Evolutionary conservation across 441 rosid species (phyloP).

Genomic region (Lagerstroemia fauriei): DNA sequence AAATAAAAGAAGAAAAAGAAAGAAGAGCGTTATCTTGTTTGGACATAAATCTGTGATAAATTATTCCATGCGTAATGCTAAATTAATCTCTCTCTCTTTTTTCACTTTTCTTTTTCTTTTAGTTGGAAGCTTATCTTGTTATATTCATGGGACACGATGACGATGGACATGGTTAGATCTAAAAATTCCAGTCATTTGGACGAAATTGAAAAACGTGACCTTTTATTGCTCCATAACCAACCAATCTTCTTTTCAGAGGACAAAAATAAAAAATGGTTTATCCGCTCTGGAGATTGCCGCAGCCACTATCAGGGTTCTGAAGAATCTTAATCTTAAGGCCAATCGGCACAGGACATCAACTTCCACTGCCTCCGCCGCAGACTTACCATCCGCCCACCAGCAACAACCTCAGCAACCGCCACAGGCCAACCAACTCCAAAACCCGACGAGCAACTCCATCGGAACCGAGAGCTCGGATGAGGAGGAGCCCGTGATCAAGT

Average conservation of each 20-base stretch:
- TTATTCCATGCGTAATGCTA: too few relatives aligned
- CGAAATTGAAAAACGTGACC: too few relatives aligned
- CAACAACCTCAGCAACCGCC: conserved; percentile 29
- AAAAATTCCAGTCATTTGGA: too few relatives aligned
- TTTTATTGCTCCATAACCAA: neutral
- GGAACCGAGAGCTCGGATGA: conserved; percentile 22
- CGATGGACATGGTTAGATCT: too few relatives aligned
- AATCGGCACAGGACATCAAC: conserved; percentile 33
- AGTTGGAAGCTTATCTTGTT: too few relatives aligned
- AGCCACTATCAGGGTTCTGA: too few relatives aligned
- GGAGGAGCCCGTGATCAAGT: conserved; percentile 20
- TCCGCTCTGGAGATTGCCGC: conserved; percentile 83
- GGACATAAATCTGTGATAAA: too few relatives aligned
- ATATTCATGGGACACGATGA: too few relatives aligned
- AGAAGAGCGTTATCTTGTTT: too few relatives aligned
- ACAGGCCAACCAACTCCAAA: conserved; percentile 32
- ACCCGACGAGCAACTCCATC: conserved; percentile 28
- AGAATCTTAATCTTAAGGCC: conserved; percentile 67
- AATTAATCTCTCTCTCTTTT: too few relatives aligned
- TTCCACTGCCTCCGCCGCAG: conserved; percentile 29
- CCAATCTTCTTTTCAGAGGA: neutral
- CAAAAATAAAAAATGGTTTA: conserved; percentile 51
- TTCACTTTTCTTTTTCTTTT: too few relatives aligned
- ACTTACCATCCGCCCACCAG: conserved; percentile 16
- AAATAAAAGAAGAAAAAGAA: too few relatives aligned